These are phyloP conservation scores for Penicillium turbatum DNA, from an alignment of 495 filamentous ascomycete genomes.

Conservation along the genomic window DNA sequence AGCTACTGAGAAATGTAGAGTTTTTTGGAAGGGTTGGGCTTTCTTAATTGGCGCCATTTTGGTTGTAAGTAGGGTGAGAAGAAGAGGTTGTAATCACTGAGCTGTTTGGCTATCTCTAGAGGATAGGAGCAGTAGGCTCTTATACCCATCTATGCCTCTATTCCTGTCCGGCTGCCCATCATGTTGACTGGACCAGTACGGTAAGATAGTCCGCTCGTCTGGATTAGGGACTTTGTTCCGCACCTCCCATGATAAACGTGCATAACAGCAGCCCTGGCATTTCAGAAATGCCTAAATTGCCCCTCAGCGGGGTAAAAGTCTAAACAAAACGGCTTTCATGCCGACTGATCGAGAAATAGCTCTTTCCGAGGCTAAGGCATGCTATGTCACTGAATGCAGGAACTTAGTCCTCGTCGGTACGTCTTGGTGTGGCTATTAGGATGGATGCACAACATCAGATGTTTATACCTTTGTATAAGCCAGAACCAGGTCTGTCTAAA, in stretches of 20 bases:
- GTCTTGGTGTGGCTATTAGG: too few relatives aligned
- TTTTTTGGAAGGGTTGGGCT: constrained; percentile 19
- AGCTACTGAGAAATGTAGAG: constrained; percentile 17
- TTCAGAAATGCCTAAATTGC: too few relatives aligned
- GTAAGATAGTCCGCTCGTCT: constrained; percentile 1
- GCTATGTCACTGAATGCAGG: too few relatives aligned
- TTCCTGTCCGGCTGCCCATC: not conserved
- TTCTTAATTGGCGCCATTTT: constrained; percentile 17
- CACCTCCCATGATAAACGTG: not conserved
- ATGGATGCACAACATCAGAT: too few relatives aligned
- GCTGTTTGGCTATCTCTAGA: not conserved
- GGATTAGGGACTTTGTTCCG: constrained; percentile 1
- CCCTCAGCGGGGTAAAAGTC: too few relatives aligned
- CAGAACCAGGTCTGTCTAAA: too few relatives aligned
- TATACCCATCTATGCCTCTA: not conserved
- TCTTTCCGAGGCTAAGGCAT: too few relatives aligned
- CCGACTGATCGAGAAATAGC: too few relatives aligned
- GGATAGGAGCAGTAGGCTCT: not conserved
- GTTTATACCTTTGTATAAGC: too few relatives aligned
- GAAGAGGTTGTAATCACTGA: not conserved
- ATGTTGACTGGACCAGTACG: not conserved
- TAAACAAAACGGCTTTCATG: too few relatives aligned
- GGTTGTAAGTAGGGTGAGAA: not conserved
- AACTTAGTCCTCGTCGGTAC: too few relatives aligned
- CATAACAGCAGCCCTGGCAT: not conserved